These are phyloP conservation scores for Citrullus amarus DNA, from an alignment of 306 rosid species.

Conservation along the genomic window DNA sequence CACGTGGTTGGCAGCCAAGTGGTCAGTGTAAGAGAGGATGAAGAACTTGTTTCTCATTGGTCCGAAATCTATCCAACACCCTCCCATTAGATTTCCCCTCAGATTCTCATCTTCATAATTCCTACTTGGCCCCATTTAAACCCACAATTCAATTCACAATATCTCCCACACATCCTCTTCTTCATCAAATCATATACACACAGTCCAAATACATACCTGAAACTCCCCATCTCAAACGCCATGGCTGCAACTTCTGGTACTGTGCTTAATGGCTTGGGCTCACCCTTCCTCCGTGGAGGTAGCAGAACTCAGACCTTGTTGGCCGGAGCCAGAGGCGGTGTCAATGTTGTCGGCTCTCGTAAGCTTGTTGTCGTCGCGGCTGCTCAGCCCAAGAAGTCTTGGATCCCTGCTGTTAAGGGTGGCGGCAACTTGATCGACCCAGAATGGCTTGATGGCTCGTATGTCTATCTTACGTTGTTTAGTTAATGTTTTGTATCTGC, in stretches of 20 bases:
- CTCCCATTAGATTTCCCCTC: conserved; percentile 26
- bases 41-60: conserved; percentile 50
- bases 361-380: conserved; percentile 50
- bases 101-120: conserved; percentile 48
- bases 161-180: background rate
- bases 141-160: conserved; percentile 26
- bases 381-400: conserved; percentile 57
- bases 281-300: conserved; percentile 70
- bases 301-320: conserved; percentile 54
- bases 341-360: conserved; percentile 28
- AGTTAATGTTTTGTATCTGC: background rate
- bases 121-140: conserved; percentile 45
- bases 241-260: conserved; percentile 97
- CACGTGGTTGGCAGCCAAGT: conserved; percentile 6
- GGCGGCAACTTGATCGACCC: conserved; percentile 75
- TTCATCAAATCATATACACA: background rate
- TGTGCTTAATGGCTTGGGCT: conserved; percentile 63
- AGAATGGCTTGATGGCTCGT: conserved; percentile 99
- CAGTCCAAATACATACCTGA: background rate
- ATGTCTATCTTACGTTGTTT: conserved; percentile 18
- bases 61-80: conserved; percentile 69
- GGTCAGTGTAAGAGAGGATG: conserved; percentile 28
- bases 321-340: conserved; percentile 30
- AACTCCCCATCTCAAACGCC: background rate
- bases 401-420: conserved; percentile 53